These are phyloP conservation scores for Jackrogersella minutella DNA, from an alignment of 495 filamentous ascomycete species.

Conservation along the genomic window DNA sequence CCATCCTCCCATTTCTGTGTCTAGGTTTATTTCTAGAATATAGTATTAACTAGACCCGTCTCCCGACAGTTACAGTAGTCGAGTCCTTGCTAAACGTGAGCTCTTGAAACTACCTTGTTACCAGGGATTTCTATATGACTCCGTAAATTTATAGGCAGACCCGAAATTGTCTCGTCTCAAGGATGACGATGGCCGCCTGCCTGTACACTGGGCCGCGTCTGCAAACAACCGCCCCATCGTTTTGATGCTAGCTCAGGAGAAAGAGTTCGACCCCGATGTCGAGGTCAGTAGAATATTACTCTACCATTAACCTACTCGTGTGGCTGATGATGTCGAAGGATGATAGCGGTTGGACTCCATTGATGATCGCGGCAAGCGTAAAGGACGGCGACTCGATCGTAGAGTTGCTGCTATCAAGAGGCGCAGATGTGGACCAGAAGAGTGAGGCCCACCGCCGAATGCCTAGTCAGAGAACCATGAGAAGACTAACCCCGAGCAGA, in stretches of 20 bases:
- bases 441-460: slow-evolving; percentile 56
- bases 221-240: slow-evolving; percentile 82
- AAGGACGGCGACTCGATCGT: slow-evolving; percentile 74
- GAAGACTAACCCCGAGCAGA: slow-evolving; percentile 41
- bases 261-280: slow-evolving; percentile 86
- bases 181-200: slow-evolving; percentile 89
- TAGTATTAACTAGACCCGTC: slow-evolving; percentile 23
- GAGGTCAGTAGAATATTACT: slow-evolving; percentile 61
- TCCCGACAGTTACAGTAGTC: slow-evolving; percentile 64
- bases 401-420: slow-evolving; percentile 79
- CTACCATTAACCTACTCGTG: neutral
- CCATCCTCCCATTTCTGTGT: slow-evolving; percentile 17
- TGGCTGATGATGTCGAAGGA: slow-evolving; percentile 60
- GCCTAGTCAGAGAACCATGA: slow-evolving; percentile 7
- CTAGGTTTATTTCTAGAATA: slow-evolving; percentile 8
- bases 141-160: slow-evolving; percentile 66
- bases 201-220: slow-evolving; percentile 94
- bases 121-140: slow-evolving; percentile 6
- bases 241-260: slow-evolving; percentile 70
- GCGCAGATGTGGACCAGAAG: slow-evolving; percentile 81
- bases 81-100: slow-evolving; percentile 79
- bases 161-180: slow-evolving; percentile 75
- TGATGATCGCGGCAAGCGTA: slow-evolving; percentile 91
- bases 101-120: slow-evolving; percentile 31
- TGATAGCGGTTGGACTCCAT: slow-evolving; percentile 88